Evolutionary conservation across 2,329 filamentous ascomycete species (phyloP).

Genomic region (Trichophyton verrucosum): DNA sequence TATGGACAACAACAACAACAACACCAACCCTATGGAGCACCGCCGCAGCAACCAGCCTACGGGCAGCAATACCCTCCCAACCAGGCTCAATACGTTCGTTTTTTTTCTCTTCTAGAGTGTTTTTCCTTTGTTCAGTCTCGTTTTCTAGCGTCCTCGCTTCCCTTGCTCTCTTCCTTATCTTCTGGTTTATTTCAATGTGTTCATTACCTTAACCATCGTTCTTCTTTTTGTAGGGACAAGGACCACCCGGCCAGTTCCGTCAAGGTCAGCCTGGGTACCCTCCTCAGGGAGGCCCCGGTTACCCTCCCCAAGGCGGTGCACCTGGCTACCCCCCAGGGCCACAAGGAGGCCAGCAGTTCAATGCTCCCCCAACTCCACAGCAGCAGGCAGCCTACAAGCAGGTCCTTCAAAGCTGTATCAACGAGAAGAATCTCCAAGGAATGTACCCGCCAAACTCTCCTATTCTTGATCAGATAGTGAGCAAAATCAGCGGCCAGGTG

Average conservation of each 20-base stretch:
- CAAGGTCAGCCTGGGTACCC: slow-evolving; percentile 23
- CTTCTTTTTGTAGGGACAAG: slow-evolving; percentile 14
- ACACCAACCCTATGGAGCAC: slow-evolving; percentile 6
- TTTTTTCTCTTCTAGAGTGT: slow-evolving; percentile 8
- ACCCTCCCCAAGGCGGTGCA: slow-evolving; percentile 20
- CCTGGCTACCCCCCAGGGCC: slow-evolving; percentile 21
- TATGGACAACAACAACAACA: neutral
- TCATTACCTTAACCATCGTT: neutral
- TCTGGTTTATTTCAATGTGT: neutral
- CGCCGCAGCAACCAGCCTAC: slow-evolving; percentile 25
- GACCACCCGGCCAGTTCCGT: slow-evolving; percentile 22
- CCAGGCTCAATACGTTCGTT: slow-evolving; percentile 20
- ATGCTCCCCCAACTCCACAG: slow-evolving; percentile 33
- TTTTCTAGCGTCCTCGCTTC: neutral
- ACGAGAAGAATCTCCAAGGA: slow-evolving; percentile 46
- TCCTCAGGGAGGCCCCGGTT: slow-evolving; percentile 22
- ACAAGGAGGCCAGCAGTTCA: slow-evolving; percentile 21
- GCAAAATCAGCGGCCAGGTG: slow-evolving; percentile 39
- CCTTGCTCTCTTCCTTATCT: neutral
- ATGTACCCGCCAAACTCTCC: slow-evolving; percentile 48
- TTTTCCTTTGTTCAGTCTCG: slow-evolving; percentile 1
- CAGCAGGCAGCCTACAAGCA: slow-evolving; percentile 46
- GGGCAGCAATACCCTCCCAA: slow-evolving; percentile 23
- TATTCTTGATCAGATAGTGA: slow-evolving; percentile 39
- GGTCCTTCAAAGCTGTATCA: slow-evolving; percentile 43